phyloP scores from a whole-genome alignment of 106 monocot species.

The Dendrobium officinale region DNA sequence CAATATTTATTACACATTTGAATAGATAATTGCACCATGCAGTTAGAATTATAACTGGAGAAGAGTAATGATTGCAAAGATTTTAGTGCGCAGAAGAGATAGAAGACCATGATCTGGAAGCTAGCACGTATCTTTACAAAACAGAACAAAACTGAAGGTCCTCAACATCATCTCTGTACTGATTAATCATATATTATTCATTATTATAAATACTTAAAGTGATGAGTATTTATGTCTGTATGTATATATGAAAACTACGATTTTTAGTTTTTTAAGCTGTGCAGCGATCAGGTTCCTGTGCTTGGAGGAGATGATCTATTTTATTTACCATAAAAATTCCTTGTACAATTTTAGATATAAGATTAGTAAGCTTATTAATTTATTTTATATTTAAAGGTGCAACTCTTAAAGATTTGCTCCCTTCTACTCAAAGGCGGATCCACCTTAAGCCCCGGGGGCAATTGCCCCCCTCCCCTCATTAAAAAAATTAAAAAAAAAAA shows the following conservation, averaged over 20 bases:
- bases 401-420: neutral
- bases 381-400: neutral
- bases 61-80: neutral
- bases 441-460: too few species aligned
- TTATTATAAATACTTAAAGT: too few species aligned
- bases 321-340: neutral
- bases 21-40: neutral
- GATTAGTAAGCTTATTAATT: neutral
- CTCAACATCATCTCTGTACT: neutral
- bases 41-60: neutral
- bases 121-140: too few species aligned
- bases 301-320: neutral
- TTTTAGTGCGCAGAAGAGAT: too few species aligned
- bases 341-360: neutral
- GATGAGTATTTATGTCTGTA: too few species aligned
- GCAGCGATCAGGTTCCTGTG: neutral
- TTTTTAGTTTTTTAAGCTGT: neutral
- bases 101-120: too few species aligned
- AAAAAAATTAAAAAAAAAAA: too few species aligned
- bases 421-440: too few species aligned
- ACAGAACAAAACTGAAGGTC: neutral
- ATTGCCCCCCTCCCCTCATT: too few species aligned
- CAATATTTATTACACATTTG: too few species aligned
- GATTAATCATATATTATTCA: too few species aligned
- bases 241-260: too few species aligned